phyloP scores from a whole-genome alignment of 139 green algal species.

The Axilococcus clingmanii region DNA sequence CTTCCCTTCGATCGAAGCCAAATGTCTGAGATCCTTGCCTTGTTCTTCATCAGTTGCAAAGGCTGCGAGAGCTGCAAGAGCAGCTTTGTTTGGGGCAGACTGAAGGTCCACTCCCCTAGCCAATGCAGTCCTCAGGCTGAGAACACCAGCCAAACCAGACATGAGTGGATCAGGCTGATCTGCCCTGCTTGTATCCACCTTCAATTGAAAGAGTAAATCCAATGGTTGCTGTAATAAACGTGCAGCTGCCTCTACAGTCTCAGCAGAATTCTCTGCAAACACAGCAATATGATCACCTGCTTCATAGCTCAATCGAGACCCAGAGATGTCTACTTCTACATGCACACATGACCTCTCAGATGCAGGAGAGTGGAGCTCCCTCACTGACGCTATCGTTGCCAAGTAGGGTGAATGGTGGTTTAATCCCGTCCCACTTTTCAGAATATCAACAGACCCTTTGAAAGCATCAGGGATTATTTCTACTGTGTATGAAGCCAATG shows the following conservation, averaged over 20 bases:
- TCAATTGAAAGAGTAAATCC: constrained; percentile 13
- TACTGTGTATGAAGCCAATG: constrained; percentile 35
- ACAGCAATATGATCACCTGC: constrained; percentile 88
- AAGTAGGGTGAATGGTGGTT: constrained; percentile 30
- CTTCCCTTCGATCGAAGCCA: constrained; percentile 58
- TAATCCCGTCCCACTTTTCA: constrained; percentile 7
- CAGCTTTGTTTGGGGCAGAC: constrained; percentile 54
- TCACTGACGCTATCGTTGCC: constrained; percentile 38
- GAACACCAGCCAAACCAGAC: constrained; percentile 20
- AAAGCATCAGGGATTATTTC: constrained; percentile 26
- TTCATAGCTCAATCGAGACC: constrained; percentile 17
- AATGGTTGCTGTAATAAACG: constrained; percentile 38
- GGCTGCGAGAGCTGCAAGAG: constrained; percentile 60
- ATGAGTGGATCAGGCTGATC: constrained; percentile 3
- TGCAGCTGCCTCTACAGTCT: constrained; percentile 55
- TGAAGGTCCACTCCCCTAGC: constrained; percentile 72
- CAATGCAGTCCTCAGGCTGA: constrained; percentile 58
- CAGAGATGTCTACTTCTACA: constrained; percentile 76
- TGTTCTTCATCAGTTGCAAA: constrained; percentile 45
- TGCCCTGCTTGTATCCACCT: constrained; percentile 20
- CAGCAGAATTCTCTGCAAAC: constrained; percentile 59
- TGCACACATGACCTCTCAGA: constrained; percentile 86
- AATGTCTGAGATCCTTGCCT: constrained; percentile 38
- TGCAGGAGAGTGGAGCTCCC: constrained; percentile 70
- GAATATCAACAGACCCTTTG: constrained; percentile 3